A percentile compares a stretch with the other conserved stretches of the same genome.
phyloP scores from a whole-genome alignment of 2,329 filamentous ascomycete species.

The Colletotrichum falcatum region DNA sequence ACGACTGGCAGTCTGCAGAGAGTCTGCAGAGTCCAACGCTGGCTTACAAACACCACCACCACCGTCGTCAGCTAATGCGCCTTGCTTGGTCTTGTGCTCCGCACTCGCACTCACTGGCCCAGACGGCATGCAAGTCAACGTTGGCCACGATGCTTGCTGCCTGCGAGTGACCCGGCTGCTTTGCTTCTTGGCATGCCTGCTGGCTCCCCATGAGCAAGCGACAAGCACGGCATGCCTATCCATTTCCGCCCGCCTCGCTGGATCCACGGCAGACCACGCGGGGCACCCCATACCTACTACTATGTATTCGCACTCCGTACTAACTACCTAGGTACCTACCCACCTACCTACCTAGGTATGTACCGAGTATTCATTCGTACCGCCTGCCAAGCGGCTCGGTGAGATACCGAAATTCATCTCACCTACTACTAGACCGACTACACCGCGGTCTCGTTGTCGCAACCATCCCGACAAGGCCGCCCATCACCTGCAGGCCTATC shows the following conservation, averaged over 20 bases:
- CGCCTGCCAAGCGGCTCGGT: conserved; percentile 10
- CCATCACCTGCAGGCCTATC: conserved; percentile 20
- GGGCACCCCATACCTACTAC: not conserved
- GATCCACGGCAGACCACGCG: not conserved
- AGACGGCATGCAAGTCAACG: conserved; percentile 14
- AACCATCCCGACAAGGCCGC: not conserved
- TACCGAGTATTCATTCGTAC: too few relatives aligned
- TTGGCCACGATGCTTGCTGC: conserved; percentile 4
- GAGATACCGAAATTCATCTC: conserved; percentile 23
- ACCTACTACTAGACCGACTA: not conserved
- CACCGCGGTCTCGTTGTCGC: not conserved
- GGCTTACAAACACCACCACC: conserved; percentile 15
- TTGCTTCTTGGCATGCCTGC: conserved; percentile 19
- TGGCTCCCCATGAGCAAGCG: conserved; percentile 5
- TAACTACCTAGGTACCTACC: too few relatives aligned
- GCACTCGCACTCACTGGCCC: not conserved
- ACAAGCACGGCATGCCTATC: not conserved
- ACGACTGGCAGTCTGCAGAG: not conserved
- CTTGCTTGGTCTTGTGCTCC: not conserved
- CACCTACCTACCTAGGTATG: too few relatives aligned
- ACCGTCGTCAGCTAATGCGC: conserved; percentile 28
- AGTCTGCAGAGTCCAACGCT: conserved; percentile 22
- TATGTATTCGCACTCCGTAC: too few relatives aligned
- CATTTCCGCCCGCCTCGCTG: not conserved
- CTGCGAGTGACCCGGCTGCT: conserved; percentile 27